Conservation (phyloP, 1,284 basidiomycete species). For the Papiliotrema nemorosa region DNA sequence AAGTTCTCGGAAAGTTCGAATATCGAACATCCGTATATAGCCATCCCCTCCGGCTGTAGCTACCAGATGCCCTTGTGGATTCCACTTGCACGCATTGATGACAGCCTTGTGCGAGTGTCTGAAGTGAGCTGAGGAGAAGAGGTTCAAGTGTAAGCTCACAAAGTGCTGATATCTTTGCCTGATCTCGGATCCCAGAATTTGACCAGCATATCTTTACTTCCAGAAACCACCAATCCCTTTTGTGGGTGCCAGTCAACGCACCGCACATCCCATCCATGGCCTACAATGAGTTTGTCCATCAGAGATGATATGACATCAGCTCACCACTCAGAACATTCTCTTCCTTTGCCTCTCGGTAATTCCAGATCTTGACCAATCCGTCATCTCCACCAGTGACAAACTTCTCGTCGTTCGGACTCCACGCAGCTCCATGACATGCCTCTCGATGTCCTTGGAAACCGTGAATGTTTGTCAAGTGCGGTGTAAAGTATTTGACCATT, state of each 20-base stretch:
- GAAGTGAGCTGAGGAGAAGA: constrained; percentile 1
- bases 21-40: constrained; percentile 94
- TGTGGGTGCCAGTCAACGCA: constrained; percentile 98
- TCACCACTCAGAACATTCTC: constrained; percentile 80
- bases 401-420: constrained; percentile 83
- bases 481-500: constrained; percentile 97
- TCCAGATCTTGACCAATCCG: constrained; percentile 90
- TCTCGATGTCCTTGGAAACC: constrained; percentile 87
- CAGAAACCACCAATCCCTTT: constrained; percentile 88
- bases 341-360: constrained; percentile 83
- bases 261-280: constrained; percentile 98
- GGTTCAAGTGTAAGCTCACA: constrained; percentile 56
- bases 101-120: constrained; percentile 98
- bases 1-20: constrained; percentile 94
- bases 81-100: constrained; percentile 88
- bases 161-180: constrained; percentile 76
- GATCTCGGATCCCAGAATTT: constrained; percentile 99
- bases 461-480: constrained; percentile 97
- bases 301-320: constrained; percentile 15
- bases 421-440: constrained; percentile 84
- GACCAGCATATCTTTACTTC: constrained; percentile 95
- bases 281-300: constrained; percentile 45
- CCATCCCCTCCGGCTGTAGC: constrained; percentile 94
- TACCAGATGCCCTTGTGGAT: constrained; percentile 85
- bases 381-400: constrained; percentile 96